Conservation (phyloP, 352 stramenopile genomes). For the Globisporangium paroecandrum region DNA sequence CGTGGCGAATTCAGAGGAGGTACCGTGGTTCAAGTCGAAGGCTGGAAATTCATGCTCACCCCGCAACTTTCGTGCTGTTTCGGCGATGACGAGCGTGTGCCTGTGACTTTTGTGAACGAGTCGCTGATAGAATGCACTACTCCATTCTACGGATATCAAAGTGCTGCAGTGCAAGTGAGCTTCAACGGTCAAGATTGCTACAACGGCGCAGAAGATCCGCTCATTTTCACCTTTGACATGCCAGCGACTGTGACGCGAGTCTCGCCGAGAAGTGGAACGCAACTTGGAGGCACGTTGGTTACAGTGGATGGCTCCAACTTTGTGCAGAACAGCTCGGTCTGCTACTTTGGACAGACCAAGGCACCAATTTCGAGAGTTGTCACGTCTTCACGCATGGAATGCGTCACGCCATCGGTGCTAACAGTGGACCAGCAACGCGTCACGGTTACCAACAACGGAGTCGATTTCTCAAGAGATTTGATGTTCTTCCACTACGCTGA, state of each 20-base stretch:
- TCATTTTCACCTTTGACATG: slow-evolving; percentile 43
- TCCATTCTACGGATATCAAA: slow-evolving; percentile 26
- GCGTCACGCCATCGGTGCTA: slow-evolving; percentile 31
- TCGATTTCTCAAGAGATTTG: slow-evolving; percentile 43
- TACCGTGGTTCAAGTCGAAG: slow-evolving; percentile 38
- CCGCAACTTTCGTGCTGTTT: slow-evolving; percentile 68
- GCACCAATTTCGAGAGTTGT: slow-evolving; percentile 23
- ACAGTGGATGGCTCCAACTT: slow-evolving; percentile 40
- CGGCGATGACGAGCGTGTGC: slow-evolving; percentile 31
- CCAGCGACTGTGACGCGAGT: slow-evolving; percentile 30
- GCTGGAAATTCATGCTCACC: slow-evolving; percentile 51
- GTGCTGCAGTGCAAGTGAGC: slow-evolving; percentile 36
- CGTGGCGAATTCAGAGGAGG: slow-evolving; percentile 33
- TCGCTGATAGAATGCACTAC: slow-evolving; percentile 54
- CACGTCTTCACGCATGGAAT: slow-evolving; percentile 41
- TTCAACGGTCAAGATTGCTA: slow-evolving; percentile 59
- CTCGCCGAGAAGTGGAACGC: slow-evolving; percentile 30
- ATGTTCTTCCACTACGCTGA: slow-evolving; percentile 40
- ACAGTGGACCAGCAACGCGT: slow-evolving; percentile 24
- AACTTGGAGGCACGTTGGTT: slow-evolving; percentile 54
- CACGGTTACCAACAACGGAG: slow-evolving; percentile 59
- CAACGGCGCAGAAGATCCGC: slow-evolving; percentile 23
- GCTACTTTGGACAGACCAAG: slow-evolving; percentile 29
- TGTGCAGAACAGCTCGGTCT: slow-evolving; percentile 31
- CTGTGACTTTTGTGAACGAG: slow-evolving; percentile 62